A percentile compares a stretch with the other conserved stretches of the same genome.
These are phyloP conservation scores for Diddensiella caesifluorescens DNA, from an alignment of 805 yeast species.

Conservation along the genomic window DNA sequence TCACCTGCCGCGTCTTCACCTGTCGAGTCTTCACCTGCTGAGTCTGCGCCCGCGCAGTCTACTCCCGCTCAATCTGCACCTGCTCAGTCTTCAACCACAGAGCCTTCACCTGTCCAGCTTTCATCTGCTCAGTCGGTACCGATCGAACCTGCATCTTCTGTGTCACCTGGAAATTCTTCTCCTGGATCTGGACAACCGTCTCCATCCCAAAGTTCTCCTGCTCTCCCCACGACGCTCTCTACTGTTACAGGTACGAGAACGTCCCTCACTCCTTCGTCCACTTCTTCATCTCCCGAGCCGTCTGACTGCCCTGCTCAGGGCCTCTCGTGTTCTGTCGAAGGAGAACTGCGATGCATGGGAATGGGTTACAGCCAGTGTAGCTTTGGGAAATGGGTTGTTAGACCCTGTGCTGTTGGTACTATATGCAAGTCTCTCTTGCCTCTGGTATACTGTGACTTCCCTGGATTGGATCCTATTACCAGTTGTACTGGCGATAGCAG, in stretches of 20 bases:
- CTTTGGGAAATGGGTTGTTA: conserved; percentile 28
- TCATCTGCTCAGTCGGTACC: no score
- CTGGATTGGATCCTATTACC: background rate
- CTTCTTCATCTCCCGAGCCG: conserved; percentile 1
- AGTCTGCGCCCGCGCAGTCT: background rate
- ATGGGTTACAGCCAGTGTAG: conserved; percentile 26
- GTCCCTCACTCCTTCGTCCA: conserved; percentile 1
- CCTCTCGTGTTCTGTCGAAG: conserved; percentile 24
- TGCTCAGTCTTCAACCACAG: no score
- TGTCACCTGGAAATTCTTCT: background rate
- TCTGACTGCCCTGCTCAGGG: conserved; percentile 20
- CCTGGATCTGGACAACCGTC: background rate
- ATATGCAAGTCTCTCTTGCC: conserved; percentile 23
- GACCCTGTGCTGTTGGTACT: conserved; percentile 30
- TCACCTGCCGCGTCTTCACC: conserved; percentile 1
- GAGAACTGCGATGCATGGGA: conserved; percentile 27
- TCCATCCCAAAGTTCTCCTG: no score
- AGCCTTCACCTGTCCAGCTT: no score
- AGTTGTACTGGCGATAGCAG: conserved; percentile 5
- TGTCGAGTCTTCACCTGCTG: background rate
- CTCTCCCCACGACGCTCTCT: background rate
- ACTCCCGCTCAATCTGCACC: background rate
- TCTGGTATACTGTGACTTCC: conserved; percentile 25
- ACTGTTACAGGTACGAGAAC: background rate
- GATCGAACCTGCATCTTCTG: no score